Evolutionary conservation across 1,284 basidiomycete genomes (phyloP), one percentile per base, ranked within the genome.

Genomic region (Ustilago esculenta): DNA sequence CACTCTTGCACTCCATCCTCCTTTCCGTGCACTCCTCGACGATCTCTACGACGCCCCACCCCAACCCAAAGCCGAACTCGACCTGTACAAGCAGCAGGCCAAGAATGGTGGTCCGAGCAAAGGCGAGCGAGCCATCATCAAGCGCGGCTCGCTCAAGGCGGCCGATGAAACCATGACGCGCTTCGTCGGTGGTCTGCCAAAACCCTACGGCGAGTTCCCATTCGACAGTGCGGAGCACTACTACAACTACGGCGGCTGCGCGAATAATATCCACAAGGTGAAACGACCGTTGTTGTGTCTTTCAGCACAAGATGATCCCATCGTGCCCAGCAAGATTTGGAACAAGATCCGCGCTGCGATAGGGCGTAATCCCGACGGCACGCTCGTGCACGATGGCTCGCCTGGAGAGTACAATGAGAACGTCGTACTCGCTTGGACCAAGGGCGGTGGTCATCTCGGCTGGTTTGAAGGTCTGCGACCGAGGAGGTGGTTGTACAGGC

Each of bases 231-330:
- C 90, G 2, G 83, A 87, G 25, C 90, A 88, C 37, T 99, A 98
- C 83, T 98, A 98, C 82, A 81, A 56, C 60, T 48, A 57, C 51
- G 68, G 75, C 42, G 75, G 66, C 27, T 70, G 75, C 11, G 72
- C 72, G 14, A 74, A 75, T 27, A 37, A 63, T 7, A 55, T 83
- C 5, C 27, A 29, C 12, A 39, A 70, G 12, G 73, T 83, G 24
- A 45, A 67, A 23, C 64, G 82, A 1, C 83, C 83, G 0, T 51
- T 90, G 76, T 86, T 98, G 8, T 88, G 90, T 9, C 86, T 98
- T 72, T 95, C 93, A 79, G 88, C 95, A 1, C 87, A 87, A 34
- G 94, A 98, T 82, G 95, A 98, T 83, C 96, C 96, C 2, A 85
- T 87, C 43, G 88, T 98, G 21, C 89, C 84, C 0, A 37, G 40